Conservation (phyloP, 2,329 filamentous ascomycete species). For the Didymella pomorum region DNA sequence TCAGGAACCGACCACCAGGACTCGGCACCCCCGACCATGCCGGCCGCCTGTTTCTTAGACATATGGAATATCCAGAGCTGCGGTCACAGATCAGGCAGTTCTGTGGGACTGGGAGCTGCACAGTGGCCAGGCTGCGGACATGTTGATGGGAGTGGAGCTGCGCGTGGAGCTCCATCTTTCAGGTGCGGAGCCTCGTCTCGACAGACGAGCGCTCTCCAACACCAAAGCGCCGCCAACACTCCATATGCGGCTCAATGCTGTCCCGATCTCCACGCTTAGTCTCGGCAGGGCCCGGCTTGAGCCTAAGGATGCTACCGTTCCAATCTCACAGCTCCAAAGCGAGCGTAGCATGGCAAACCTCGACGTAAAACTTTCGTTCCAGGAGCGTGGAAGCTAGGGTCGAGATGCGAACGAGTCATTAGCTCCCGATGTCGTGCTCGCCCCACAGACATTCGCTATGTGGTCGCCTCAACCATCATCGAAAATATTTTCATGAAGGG, state of each 20-base stretch:
- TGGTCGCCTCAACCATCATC: conserved; percentile 25
- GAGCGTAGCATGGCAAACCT: conserved; percentile 16
- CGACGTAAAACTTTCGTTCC: conserved; percentile 9
- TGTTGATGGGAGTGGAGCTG: conserved; percentile 1
- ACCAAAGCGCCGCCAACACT: background rate
- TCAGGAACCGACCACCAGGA: background rate
- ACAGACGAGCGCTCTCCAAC: background rate
- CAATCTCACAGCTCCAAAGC: conserved; percentile 8
- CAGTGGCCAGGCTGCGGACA: conserved; percentile 3
- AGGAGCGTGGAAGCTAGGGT: conserved; percentile 5
- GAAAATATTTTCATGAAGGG: conserved; percentile 21
- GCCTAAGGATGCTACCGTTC: conserved; percentile 10
- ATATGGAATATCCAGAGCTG: conserved; percentile 7
- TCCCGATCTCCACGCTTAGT: conserved; percentile 6
- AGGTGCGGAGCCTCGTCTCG: conserved; percentile 7
- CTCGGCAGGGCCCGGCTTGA: conserved; percentile 17
- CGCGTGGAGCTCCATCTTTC: conserved; percentile 7
- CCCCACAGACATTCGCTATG: conserved; percentile 26
- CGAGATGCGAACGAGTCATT: conserved; percentile 16
- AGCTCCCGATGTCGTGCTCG: conserved; percentile 35
- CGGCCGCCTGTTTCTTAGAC: conserved; percentile 3
- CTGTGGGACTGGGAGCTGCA: background rate
- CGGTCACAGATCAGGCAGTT: background rate
- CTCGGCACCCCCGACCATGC: background rate
- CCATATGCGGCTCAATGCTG: background rate